phyloP scores from a whole-genome alignment of 345 rosid species.

The Populus davidiana region DNA sequence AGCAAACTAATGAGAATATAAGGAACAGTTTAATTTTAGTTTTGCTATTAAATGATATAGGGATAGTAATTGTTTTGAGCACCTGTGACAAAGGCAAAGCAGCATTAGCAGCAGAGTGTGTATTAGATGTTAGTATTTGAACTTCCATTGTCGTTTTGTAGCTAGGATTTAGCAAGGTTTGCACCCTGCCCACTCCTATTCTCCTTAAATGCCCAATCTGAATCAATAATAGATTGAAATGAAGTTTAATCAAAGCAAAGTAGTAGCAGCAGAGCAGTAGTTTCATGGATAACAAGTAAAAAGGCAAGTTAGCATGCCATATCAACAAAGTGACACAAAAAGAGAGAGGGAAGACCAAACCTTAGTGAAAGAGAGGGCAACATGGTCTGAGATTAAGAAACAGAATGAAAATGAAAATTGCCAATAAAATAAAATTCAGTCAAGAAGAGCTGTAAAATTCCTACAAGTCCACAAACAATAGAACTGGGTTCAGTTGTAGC shows the following conservation, averaged over 20 bases:
- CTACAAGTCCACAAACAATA: no score
- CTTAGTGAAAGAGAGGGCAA: neutral
- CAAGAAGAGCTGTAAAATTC: neutral
- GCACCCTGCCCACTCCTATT: conserved; percentile 14
- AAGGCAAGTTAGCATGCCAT: neutral
- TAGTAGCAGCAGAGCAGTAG: neutral
- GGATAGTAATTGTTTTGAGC: neutral
- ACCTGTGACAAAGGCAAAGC: conserved; percentile 19
- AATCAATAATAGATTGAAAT: neutral
- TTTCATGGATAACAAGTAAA: neutral
- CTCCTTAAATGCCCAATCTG: conserved; percentile 19
- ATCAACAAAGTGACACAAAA: neutral
- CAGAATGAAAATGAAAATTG: no score
- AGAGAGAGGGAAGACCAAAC: neutral
- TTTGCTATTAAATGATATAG: neutral
- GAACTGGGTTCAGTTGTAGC: no score
- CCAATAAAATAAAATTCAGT: neutral
- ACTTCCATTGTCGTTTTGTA: conserved; percentile 16
- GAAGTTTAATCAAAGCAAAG: neutral
- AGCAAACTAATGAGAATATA: neutral
- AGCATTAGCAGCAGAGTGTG: conserved; percentile 3
- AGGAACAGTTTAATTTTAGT: neutral
- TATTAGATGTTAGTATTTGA: conserved; percentile 9
- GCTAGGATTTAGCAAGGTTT: conserved; percentile 7
- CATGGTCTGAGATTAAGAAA: neutral